Evolutionary conservation across 805 yeast genomes (phyloP), one percentile per base, ranked within the genome.

Genomic region (Metschnikowia amazonensis): DNA sequence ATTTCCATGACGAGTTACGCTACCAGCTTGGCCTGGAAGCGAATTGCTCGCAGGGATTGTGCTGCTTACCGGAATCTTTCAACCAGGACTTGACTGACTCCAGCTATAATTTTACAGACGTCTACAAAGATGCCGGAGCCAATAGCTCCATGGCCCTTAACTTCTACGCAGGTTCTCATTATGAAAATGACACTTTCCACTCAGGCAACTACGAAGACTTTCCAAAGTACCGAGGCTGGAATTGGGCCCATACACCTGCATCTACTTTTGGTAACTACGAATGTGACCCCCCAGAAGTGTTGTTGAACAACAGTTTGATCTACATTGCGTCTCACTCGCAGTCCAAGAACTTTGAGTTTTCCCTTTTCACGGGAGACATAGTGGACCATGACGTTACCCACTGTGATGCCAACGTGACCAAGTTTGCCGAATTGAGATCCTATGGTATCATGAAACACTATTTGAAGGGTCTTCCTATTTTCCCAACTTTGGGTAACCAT

Each of bases 281-380:
- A 16, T 84, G 89, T 64, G 90, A 84, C 59, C 66, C 85, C 4
- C 89, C 90, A 5, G 81, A 77, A 49, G 60, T 78, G 14, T 64
- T 84, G 52, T 66, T 84, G 54, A 82, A 82, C 59, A 76, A 77
- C 51, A 75, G 86, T 9, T 63, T 83, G 59, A 66, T 68, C 42
- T 65, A 76, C 21, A 67, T 77, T 41, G 63, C 64, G 48, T 65
- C 69, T 45, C 45, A 60, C 29, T 47, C 60, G 13, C 53, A 61
- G 9, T 57, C 66, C 33, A 49, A 72, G 30, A 54, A 67, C 7
- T 82, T 75, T 54, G 83, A 81, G 43, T 83, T 83, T 57, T 74
- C 84, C 2, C 62, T 84, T 31, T 84, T 84, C 69, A 84, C 89
- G 4, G 89, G 89, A 46, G 90, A 84, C 57, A 69, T 82, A 59